Evolutionary conservation across 176 grass and related monocot genomes (phyloP).

Genomic region (Bromus sterilis): DNA sequence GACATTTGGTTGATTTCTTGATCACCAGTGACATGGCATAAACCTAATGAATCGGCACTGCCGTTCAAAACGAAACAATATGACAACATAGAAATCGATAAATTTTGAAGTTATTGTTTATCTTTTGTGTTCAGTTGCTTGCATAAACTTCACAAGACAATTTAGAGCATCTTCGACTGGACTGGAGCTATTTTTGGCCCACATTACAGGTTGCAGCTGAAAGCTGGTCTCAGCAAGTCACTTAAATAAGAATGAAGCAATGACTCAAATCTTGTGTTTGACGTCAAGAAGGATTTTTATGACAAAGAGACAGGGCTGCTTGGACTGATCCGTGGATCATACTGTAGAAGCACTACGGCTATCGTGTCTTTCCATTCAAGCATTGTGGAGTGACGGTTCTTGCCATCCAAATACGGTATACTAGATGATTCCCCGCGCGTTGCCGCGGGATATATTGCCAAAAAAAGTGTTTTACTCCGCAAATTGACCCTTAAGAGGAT

Average conservation of each 20-base stretch:
- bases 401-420: too few relatives aligned
- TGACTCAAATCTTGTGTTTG: constrained; percentile 86
- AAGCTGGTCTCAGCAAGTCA: constrained; percentile 48
- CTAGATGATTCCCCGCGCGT: too few relatives aligned
- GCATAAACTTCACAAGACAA: background rate
- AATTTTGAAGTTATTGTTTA: too few relatives aligned
- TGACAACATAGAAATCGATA: too few relatives aligned
- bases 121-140: too few relatives aligned
- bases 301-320: constrained; percentile 77
- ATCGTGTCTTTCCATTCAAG: constrained; percentile 26
- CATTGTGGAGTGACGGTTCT: too few relatives aligned
- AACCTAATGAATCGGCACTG: background rate
- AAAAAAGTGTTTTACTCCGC: too few relatives aligned
- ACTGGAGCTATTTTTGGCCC: too few relatives aligned
- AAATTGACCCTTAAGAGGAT: too few relatives aligned
- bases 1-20: background rate
- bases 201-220: too few relatives aligned
- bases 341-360: constrained; percentile 61
- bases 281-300: constrained; percentile 88
- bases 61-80: background rate
- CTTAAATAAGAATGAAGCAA: constrained; percentile 52
- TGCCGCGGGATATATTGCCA: too few relatives aligned
- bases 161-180: too few relatives aligned
- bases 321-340: constrained; percentile 65
- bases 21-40: background rate